phyloP scores from a whole-genome alignment of 495 filamentous ascomycete species.

The Hyaloscypha hepaticicola region DNA sequence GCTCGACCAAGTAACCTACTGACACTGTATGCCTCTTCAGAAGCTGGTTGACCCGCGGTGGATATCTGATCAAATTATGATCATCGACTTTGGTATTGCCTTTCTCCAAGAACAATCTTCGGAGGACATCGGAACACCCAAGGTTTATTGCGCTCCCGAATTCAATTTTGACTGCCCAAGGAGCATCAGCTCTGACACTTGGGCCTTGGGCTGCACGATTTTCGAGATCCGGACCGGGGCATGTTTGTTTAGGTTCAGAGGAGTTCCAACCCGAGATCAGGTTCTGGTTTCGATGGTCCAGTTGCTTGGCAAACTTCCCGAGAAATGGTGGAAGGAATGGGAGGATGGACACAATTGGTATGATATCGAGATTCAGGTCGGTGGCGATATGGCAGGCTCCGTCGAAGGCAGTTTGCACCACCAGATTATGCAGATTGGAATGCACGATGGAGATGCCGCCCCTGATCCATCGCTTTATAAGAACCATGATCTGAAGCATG shows the following conservation, averaged over 20 bases:
- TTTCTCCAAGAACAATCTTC: not conserved
- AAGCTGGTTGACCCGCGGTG: slow-evolving; percentile 18
- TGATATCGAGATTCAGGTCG: slow-evolving; percentile 4
- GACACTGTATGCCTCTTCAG: not conserved
- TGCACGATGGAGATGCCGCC: slow-evolving; percentile 10
- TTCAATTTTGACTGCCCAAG: not conserved
- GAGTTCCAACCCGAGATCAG: slow-evolving; percentile 13
- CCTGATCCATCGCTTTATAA: not conserved
- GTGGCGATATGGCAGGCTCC: not conserved
- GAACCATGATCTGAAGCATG: not conserved
- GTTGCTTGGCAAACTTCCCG: slow-evolving; percentile 6
- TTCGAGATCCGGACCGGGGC: not conserved
- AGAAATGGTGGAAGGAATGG: slow-evolving; percentile 14
- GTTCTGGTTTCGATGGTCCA: slow-evolving; percentile 10
- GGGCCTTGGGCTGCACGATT: not conserved
- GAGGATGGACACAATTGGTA: slow-evolving; percentile 19
- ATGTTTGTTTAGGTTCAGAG: slow-evolving; percentile 10
- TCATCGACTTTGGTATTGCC: not conserved
- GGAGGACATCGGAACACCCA: not conserved
- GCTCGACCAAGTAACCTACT: not conserved
- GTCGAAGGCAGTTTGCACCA: slow-evolving; percentile 1
- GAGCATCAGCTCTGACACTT: not conserved
- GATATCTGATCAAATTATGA: slow-evolving; percentile 5
- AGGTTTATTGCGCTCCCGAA: not conserved
- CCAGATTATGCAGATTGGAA: slow-evolving; percentile 21